Percentiles rank a stretch among this genome's conserved stretches.
Conservation (phyloP, 164 flowering plant genomes). For the Annona cherimola region DNA sequence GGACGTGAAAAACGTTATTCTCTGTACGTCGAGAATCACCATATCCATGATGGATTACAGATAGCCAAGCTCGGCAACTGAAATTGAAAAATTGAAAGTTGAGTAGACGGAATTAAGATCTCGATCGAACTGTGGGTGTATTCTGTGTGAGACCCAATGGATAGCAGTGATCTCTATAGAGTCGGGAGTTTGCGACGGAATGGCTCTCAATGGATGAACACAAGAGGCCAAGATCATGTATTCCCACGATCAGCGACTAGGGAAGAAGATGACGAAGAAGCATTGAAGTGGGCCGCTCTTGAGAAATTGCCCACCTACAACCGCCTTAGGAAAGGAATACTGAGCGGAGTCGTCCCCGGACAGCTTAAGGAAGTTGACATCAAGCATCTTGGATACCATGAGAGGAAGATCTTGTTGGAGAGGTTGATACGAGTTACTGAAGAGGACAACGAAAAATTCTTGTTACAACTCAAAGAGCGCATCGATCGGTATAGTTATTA, state of each 20-base stretch:
- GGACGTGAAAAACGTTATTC: no score
- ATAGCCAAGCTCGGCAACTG: neutral
- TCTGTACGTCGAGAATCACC: no score
- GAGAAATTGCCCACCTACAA: slow-evolving; percentile 44
- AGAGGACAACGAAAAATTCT: slow-evolving; percentile 62
- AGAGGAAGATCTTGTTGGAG: slow-evolving; percentile 40
- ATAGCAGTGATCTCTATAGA: slow-evolving; percentile 16
- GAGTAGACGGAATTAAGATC: neutral
- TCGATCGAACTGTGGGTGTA: neutral
- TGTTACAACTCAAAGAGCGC: slow-evolving; percentile 52
- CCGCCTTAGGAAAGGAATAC: slow-evolving; percentile 37
- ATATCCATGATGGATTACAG: no score
- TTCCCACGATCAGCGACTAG: slow-evolving; percentile 30
- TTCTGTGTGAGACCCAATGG: slow-evolving; percentile 16
- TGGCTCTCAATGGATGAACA: slow-evolving; percentile 33
- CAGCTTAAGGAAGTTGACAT: slow-evolving; percentile 28
- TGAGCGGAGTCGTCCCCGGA: slow-evolving; percentile 21
- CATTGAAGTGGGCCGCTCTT: slow-evolving; percentile 51
- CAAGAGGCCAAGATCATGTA: slow-evolving; percentile 5
- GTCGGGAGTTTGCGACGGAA: slow-evolving; percentile 20
- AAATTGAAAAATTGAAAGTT: neutral
- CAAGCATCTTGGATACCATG: slow-evolving; percentile 29
- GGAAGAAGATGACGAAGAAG: slow-evolving; percentile 46
- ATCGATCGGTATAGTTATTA: slow-evolving; percentile 23
- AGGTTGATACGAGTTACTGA: slow-evolving; percentile 54